Conservation (phyloP, 495 filamentous ascomycete species). For the Trichodelitschia bisporula region DNA sequence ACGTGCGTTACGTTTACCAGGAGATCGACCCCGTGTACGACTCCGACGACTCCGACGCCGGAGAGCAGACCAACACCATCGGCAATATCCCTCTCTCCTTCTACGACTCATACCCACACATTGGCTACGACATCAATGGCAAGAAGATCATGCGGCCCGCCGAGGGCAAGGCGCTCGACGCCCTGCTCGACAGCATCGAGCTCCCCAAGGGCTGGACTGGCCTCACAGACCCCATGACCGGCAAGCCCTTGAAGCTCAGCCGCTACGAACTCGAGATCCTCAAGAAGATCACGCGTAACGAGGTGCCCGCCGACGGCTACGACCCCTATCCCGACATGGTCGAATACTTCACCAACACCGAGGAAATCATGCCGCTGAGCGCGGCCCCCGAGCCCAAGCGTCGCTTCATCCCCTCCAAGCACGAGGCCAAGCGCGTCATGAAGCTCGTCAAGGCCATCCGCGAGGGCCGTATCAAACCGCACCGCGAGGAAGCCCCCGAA, state of each 20-base stretch:
- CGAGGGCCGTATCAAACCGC: slow-evolving; percentile 83
- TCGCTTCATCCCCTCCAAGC: slow-evolving; percentile 90
- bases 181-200: slow-evolving; percentile 84
- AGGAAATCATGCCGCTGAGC: slow-evolving; percentile 84
- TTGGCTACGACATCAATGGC: slow-evolving; percentile 96
- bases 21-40: slow-evolving; percentile 93
- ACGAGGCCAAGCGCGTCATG: slow-evolving; percentile 91
- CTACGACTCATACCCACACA: slow-evolving; percentile 94
- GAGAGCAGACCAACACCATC: slow-evolving; percentile 65
- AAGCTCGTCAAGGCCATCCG: slow-evolving; percentile 91
- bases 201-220: slow-evolving; percentile 97
- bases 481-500: slow-evolving; percentile 51
- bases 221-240: slow-evolving; percentile 75
- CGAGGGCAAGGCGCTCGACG: slow-evolving; percentile 81
- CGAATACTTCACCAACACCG: slow-evolving; percentile 76
- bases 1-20: slow-evolving; percentile 49
- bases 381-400: slow-evolving; percentile 88
- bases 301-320: slow-evolving; percentile 65
- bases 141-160: slow-evolving; percentile 93
- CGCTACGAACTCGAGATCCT: slow-evolving; percentile 75
- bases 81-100: slow-evolving; percentile 83
- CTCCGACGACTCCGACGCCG: slow-evolving; percentile 73
- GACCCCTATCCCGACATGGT: slow-evolving; percentile 77
- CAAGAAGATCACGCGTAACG: slow-evolving; percentile 73
- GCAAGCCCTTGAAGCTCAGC: slow-evolving; percentile 70